Evolutionary conservation across 352 stramenopile genomes (phyloP), one percentile per base, ranked within the genome.

Genomic region (Phytophthora pseudosyringae): DNA sequence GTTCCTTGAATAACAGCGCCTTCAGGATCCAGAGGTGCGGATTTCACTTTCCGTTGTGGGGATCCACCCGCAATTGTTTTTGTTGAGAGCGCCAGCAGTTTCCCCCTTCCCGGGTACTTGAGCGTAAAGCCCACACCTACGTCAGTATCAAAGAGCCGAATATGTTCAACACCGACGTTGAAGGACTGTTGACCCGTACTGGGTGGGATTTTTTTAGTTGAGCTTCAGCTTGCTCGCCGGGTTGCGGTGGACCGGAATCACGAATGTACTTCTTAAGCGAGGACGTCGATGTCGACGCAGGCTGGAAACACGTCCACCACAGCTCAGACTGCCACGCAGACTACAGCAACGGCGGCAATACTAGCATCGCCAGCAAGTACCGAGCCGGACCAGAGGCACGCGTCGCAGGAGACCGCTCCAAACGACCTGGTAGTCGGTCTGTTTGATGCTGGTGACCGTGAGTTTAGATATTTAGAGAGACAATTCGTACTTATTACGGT

Each of bases 171-270:
- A 71, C 59, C 0, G 61, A 69, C 1, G 73, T 78, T 31, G 64
- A 70, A n/a, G 70, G 55, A 15, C 44, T 80, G 1, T 64, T 69
- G 36, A 71, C 76, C 11, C 45, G 45, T 1, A 63, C 15, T 3
- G 12, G 2, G 2, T 40, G 41, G 21, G 56, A 75, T 40, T 38
- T 80, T 5, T 32, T 76, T n/a, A 64, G 12, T 29, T 79, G 0
- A 61, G 51, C 11, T 80, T 82, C 45, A 83, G 73, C 32, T 18
- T 80, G 10, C 44, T 83, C 15, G 54, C 74, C 5, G 80, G 75
- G 39, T 13, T 71, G 0, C 64, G 66, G 6, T 66, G 56, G 66
- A 55, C 55, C 36, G 68, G 48, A 39, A 75, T 78, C 49, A 47
- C 71, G 11, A 50, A 56, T 38, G 36, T 61, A 10, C 41, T 74